Conservation (phyloP, 768 basidiomycete genomes). For the Gelatoporia subvermispora region DNA sequence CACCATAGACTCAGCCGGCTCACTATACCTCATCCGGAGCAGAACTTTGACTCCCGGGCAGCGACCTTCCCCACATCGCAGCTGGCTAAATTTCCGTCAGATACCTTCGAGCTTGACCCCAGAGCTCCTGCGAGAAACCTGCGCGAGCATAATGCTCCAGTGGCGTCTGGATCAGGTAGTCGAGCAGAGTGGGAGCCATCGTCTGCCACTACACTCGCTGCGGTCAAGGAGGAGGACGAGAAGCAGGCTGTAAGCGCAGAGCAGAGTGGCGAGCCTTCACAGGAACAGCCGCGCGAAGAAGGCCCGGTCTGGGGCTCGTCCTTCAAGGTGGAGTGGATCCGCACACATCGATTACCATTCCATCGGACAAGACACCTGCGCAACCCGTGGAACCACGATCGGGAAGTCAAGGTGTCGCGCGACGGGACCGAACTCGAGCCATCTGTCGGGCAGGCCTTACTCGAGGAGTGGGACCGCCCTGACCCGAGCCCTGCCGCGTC, state of each 20-base stretch:
- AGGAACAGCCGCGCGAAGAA: constrained; percentile 16
- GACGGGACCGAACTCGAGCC: constrained; percentile 95
- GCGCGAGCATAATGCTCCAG: constrained; percentile 10
- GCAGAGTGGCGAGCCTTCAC: constrained; percentile 9
- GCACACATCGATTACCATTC: constrained; percentile 69
- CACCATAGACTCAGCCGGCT: constrained; percentile 28
- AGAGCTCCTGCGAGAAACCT: constrained; percentile 35
- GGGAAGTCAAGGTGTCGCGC: constrained; percentile 75
- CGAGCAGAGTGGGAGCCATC: constrained; percentile 1
- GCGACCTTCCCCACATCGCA: not conserved
- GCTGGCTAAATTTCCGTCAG: not conserved
- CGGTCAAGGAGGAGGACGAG: constrained; percentile 22
- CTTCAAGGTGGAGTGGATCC: constrained; percentile 83
- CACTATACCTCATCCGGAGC: constrained; percentile 19
- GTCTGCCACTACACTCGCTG: constrained; percentile 6
- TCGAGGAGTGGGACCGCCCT: constrained; percentile 63
- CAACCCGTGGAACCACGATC: constrained; percentile 90
- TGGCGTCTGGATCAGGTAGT: constrained; percentile 2
- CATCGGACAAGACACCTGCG: constrained; percentile 70
- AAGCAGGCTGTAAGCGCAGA: constrained; percentile 9
- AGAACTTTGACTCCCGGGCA: constrained; percentile 8
- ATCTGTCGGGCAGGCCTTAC: constrained; percentile 53
- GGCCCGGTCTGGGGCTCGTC: constrained; percentile 60
- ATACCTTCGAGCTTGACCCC: constrained; percentile 35
- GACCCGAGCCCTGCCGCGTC: constrained; percentile 10